Base-by-base conservation (phyloP, 2,329 filamentous ascomycete genomes). In the Lasiodiplodia sp. region DNA sequence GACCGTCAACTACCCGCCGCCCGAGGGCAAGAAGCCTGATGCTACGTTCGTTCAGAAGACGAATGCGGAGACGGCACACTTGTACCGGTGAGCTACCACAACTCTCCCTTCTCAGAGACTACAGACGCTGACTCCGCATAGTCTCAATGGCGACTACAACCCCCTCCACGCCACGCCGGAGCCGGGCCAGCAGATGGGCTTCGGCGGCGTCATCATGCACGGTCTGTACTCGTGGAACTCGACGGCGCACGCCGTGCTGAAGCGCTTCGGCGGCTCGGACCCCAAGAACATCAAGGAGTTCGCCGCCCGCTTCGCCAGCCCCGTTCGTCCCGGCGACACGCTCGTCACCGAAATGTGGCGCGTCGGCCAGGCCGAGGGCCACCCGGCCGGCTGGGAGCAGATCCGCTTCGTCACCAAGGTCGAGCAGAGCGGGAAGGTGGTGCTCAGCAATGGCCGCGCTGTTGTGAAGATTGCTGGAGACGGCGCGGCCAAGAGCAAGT, bases 61-160 rank as follows among this genome's bases (percentile, higher is more conserved):
- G 4, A 91, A 84, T 31, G 77, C 83, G 66, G 89, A 94, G 82
- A 92, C 92, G 4, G 88, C 92, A 10, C 87, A 68, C 58, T 31
- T 68, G 51, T 68, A 68, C 40, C 67, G 67, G 62, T 64, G 23
- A 37, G 47, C 53, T 63, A 21, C 21, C 14, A 18, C 18, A n/a
- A 7, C 25, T 40, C 4, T 25, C 28, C 23, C 37, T 56, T 10
- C n/a, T 55, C 7, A n/a, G 53, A 49, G 23, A 49, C 60, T 23
- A 21, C 1, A 3, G 40, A 65, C 11, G 69, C 21, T 12, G 5
- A n/a, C 14, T 3, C 1, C 53, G 47, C 75, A 77, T 71, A 87
- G 93, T 71, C 86, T 97, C 63, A 97, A 97, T 75, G 94, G 94
- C 72, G 94, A 97, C 83, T 97, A 97, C 82, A 97, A 97, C 83